Percentiles rank a stretch among this genome's conserved stretches.
These are phyloP conservation scores for Hydnum rufescens DNA, from an alignment of 768 basidiomycete species.

Conservation along the genomic window DNA sequence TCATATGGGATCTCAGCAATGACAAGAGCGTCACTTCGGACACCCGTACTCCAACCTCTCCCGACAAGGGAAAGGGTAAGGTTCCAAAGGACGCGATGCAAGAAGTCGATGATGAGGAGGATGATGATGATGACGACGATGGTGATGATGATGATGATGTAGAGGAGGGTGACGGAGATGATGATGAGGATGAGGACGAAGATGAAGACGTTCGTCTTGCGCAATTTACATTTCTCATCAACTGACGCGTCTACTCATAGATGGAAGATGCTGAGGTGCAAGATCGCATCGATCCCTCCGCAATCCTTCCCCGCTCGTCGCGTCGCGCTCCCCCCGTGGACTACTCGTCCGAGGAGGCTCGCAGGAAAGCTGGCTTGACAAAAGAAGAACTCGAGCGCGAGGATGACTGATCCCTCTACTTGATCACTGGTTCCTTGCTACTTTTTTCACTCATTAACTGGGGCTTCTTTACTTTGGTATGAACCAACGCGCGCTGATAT, in stretches of 20 bases:
- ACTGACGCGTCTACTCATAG: not conserved
- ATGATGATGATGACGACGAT: not conserved
- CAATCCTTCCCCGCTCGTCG: not conserved
- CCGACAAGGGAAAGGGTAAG: not conserved
- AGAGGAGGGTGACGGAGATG: not conserved
- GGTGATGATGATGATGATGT: not conserved
- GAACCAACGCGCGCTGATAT: too few species aligned
- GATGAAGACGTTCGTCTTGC: not conserved
- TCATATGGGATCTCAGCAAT: too few species aligned
- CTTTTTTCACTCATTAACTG: too few species aligned
- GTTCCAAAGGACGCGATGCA: not conserved
- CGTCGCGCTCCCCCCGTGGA: not conserved
- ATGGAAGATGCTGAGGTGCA: too few species aligned
- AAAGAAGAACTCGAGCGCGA: not conserved
- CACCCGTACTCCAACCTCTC: too few species aligned
- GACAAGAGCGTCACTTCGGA: too few species aligned
- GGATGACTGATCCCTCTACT: constrained; percentile 41
- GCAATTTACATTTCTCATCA: not conserved
- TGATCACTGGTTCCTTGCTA: too few species aligned
- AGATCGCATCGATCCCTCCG: too few species aligned
- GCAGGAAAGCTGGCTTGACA: not conserved
- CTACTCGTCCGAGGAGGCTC: constrained; percentile 1
- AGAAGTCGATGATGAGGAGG: not conserved
- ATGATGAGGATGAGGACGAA: not conserved
- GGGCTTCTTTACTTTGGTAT: too few species aligned